Evolutionary conservation across 163 green algal genomes (phyloP).

Genomic region (Chloromonas sp.): DNA sequence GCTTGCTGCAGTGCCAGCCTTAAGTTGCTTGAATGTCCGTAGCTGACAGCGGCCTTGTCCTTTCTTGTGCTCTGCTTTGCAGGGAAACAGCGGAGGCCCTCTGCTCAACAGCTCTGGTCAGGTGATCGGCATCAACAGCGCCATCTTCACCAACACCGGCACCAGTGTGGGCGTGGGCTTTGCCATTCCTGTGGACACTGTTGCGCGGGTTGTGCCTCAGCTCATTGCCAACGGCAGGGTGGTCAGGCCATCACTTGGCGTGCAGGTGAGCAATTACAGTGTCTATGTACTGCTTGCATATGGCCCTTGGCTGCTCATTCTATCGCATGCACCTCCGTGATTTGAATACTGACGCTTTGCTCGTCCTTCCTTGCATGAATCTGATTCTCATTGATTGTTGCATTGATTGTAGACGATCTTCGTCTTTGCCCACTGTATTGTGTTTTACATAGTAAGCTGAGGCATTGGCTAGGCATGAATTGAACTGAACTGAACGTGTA

Average conservation of each 20-base stretch:
- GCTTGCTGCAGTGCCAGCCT: background rate
- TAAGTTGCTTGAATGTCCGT: background rate
- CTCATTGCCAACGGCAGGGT: constrained; percentile 69
- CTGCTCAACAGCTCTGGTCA: constrained; percentile 73
- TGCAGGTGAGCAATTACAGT: constrained; percentile 33
- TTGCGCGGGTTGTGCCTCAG: constrained; percentile 65
- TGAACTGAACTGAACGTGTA: no score
- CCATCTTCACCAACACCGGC: constrained; percentile 69
- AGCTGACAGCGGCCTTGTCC: no score
- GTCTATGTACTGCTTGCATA: background rate
- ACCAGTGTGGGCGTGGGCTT: constrained; percentile 64
- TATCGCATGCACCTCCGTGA: no score
- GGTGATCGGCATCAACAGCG: constrained; percentile 72
- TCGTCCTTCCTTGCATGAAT: no score
- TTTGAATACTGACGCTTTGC: no score
- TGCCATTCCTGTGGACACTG: constrained; percentile 65
- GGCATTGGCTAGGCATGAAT: no score
- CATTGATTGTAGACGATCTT: no score
- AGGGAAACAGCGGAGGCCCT: constrained; percentile 82
- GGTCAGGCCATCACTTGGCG: constrained; percentile 45
- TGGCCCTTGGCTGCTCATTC: background rate
- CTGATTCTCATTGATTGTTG: no score
- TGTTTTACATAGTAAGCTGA: no score
- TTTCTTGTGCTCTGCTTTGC: no score
- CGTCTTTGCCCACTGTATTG: no score